A percentile compares a stretch with the other conserved stretches of the same genome.
phyloP scores from a whole-genome alignment of 108 stramenopile species.

The Cyclostephanos invisitatus region DNA sequence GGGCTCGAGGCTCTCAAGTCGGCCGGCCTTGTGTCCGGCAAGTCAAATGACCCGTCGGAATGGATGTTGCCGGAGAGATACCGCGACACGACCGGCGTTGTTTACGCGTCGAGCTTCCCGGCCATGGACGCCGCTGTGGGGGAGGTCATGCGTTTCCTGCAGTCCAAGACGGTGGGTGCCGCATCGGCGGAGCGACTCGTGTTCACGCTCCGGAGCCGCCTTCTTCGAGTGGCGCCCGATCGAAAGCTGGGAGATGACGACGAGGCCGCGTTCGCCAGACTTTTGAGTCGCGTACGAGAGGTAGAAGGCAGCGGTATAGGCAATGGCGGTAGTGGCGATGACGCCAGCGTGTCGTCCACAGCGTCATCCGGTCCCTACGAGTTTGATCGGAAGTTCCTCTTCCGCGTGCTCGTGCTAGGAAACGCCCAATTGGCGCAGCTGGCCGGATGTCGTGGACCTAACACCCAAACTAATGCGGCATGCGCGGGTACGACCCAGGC shows the following conservation, averaged over 20 bases:
- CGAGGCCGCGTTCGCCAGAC: slow-evolving; percentile 83
- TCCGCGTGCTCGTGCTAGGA: slow-evolving; percentile 91
- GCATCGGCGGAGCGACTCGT: slow-evolving; percentile 78
- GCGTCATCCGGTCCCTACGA: slow-evolving; percentile 67
- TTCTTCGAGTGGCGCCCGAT: slow-evolving; percentile 73
- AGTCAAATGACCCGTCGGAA: slow-evolving; percentile 68
- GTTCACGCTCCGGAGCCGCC: slow-evolving; percentile 71
- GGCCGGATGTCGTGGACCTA: slow-evolving; percentile 93
- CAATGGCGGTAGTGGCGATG: slow-evolving; percentile 22
- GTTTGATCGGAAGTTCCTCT: slow-evolving; percentile 98
- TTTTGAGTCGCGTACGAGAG: slow-evolving; percentile 67
- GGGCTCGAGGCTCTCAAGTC: slow-evolving; percentile 94
- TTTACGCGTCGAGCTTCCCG: slow-evolving; percentile 95
- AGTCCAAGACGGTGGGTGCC: slow-evolving; percentile 86
- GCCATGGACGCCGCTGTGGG: slow-evolving; percentile 97
- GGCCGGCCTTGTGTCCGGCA: slow-evolving; percentile 88
- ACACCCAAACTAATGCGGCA: slow-evolving; percentile 97
- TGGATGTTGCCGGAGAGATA: slow-evolving; percentile 92
- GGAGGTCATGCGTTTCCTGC: slow-evolving; percentile 92
- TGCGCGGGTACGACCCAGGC: slow-evolving; percentile 97
- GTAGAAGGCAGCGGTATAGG: slow-evolving; percentile 42
- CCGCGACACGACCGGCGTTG: slow-evolving; percentile 93
- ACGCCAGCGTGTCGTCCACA: slow-evolving; percentile 37
- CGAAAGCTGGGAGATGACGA: slow-evolving; percentile 77
- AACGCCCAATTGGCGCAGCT: slow-evolving; percentile 97